Percentiles rank a stretch among this genome's conserved stretches.
Conservation (phyloP, 306 rosid species). For the Vicia villosa region DNA sequence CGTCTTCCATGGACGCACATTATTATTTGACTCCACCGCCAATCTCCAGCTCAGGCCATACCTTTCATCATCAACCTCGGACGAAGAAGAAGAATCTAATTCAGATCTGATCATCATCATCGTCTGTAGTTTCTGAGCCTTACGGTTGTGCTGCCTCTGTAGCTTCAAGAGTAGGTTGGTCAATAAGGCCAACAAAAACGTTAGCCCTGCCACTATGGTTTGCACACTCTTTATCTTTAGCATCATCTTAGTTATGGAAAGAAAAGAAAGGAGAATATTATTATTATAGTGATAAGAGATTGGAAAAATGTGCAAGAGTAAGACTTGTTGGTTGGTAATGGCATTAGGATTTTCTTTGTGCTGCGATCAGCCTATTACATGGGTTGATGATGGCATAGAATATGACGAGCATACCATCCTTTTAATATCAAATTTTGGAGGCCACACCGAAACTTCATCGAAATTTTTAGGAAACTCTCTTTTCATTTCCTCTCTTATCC, state of each 20-base stretch:
- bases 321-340: not conserved
- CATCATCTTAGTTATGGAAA: constrained; percentile 15
- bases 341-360: not conserved
- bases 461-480: no score
- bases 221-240: constrained; percentile 39
- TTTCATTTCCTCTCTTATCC: not conserved
- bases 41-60: constrained; percentile 67
- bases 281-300: not conserved
- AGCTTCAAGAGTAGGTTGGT: constrained; percentile 18
- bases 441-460: no score
- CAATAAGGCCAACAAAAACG: constrained; percentile 32
- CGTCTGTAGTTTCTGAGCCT: not conserved
- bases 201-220: constrained; percentile 32
- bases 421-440: no score
- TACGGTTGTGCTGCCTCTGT: not conserved
- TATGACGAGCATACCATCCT: no score
- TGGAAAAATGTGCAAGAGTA: not conserved
- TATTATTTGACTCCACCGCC: constrained; percentile 54
- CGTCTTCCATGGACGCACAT: constrained; percentile 40
- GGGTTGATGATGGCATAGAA: no score
- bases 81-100: not conserved
- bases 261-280: not conserved
- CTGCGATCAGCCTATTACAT: no score
- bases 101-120: not conserved
- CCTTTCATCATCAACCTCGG: constrained; percentile 7